Conservation (phyloP, 257 asterid species). For the Primulina eburnea region DNA sequence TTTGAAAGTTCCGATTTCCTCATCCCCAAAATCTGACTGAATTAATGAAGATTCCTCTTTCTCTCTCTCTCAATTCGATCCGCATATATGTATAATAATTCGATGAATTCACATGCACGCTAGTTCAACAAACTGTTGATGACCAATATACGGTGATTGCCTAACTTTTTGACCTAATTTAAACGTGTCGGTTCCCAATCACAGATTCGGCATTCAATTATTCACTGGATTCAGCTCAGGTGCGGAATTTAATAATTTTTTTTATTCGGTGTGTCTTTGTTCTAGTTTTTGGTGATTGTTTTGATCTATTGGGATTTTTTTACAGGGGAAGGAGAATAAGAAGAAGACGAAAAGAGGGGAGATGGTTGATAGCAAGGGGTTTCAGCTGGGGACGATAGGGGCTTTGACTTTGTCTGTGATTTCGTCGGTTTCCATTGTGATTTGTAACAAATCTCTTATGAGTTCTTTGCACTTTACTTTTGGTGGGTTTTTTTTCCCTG, state of each 20-base stretch:
- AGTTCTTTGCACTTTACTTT: slow-evolving; percentile 70
- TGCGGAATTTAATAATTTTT: not conserved
- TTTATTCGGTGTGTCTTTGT: not conserved
- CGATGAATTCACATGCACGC: not conserved
- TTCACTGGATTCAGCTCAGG: not conserved
- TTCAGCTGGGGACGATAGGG: slow-evolving; percentile 76
- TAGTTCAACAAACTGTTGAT: not conserved
- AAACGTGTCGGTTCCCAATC: not conserved
- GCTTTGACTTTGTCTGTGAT: slow-evolving; percentile 78
- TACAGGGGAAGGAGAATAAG: slow-evolving; percentile 7
- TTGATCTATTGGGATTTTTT: slow-evolving; percentile 24
- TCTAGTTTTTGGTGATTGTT: slow-evolving; percentile 16
- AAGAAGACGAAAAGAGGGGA: slow-evolving; percentile 5
- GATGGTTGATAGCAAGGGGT: slow-evolving; percentile 63
- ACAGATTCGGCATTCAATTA: not conserved
- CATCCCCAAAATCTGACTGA: too few species aligned
- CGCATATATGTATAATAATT: not conserved
- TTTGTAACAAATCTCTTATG: slow-evolving; percentile 85
- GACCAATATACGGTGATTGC: not conserved
- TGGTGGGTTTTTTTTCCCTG: slow-evolving; percentile 46
- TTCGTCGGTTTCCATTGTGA: slow-evolving; percentile 78
- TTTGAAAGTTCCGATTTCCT: too few species aligned
- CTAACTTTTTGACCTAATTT: not conserved
- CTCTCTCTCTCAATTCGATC: not conserved
- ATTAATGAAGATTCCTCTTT: not conserved